Conservation (phyloP, 108 stramenopile species). For the Cyclotella cryptica region DNA sequence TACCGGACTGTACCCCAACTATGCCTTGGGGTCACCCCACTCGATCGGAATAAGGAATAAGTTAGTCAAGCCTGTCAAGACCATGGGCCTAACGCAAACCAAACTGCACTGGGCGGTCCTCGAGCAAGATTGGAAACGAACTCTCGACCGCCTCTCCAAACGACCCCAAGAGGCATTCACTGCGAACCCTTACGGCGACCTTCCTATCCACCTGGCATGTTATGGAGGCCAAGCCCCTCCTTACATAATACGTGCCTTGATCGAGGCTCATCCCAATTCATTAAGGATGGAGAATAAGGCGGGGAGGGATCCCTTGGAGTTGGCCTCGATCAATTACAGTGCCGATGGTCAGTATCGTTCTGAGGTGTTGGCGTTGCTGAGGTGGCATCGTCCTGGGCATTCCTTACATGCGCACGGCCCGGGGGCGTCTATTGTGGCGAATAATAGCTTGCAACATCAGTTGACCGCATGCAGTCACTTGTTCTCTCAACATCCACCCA, state of each 20-base stretch:
- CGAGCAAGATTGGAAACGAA: constrained; percentile 20
- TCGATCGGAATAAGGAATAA: no score
- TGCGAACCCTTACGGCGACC: constrained; percentile 34
- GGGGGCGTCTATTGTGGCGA: background rate
- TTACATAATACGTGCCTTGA: constrained; percentile 28
- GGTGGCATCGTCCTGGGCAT: constrained; percentile 37
- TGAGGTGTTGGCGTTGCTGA: constrained; percentile 30
- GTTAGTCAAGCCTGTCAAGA: background rate
- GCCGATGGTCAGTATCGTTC: constrained; percentile 20
- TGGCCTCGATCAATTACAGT: constrained; percentile 43
- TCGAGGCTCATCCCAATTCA: constrained; percentile 38
- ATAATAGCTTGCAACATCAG: no score
- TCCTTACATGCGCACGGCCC: background rate
- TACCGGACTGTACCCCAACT: no score
- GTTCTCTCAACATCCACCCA: constrained; percentile 28
- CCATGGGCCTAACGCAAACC: constrained; percentile 39
- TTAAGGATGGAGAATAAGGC: constrained; percentile 24
- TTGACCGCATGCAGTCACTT: constrained; percentile 4
- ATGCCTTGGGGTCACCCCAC: no score
- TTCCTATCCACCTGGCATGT: constrained; percentile 41
- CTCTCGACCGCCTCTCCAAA: constrained; percentile 13
- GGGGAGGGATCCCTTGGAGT: constrained; percentile 33
- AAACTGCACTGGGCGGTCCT: constrained; percentile 42
- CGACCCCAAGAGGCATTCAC: constrained; percentile 14
- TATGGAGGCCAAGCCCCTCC: constrained; percentile 46